Evolutionary conservation across 2,329 filamentous ascomycete genomes (phyloP), one percentile per base, ranked within the genome.

Genomic region (Xylariaceae sp.): DNA sequence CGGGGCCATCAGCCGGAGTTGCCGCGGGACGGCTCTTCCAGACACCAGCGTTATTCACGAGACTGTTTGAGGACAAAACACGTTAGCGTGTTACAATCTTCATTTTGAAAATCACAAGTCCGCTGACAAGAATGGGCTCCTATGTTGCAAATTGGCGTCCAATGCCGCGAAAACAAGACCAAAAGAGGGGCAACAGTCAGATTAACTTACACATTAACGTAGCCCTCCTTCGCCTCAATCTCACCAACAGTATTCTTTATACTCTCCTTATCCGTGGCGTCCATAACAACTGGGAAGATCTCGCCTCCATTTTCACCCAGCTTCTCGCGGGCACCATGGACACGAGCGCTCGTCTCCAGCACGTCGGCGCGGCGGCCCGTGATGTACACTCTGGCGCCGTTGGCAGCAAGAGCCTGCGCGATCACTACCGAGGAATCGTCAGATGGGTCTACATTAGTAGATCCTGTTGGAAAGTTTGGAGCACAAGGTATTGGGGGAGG

Each of bases 11-110:
- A 19, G 62, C 49, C 1, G 67, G 58, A 8, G 37, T 51, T 12
- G 56, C 62, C 2, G 17, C 11, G 7, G 58, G 43, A 2, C 62
- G 59, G 0, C 51, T 46, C 21, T 29, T 56, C 53, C 49, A 81
- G 52, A 83, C 76, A 1, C 82, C 80, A 7, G 80, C 80, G 51
- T 82, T 82, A 67, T 82, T 83, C 17, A 83, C 78, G 6, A 83
- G 73, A 23, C 69, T 71, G 16, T 9, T 1, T 34, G 3, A 11
- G 14, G 6, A 21, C 14, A 16, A 19, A 31, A n/a, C 4, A 31
- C 23, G 31, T 58, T 17, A 58, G 34, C 29, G 31, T 26, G 12
- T 28, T 31, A 8, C 11, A 16, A n/a, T 9, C n/a, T 34, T 19
- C 11, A 33, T 17, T 4, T 23, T 2, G 21, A 11, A 29, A n/a